Conservation (phyloP, 2,329 filamentous ascomycete species). For the Cercospora citrullina region DNA sequence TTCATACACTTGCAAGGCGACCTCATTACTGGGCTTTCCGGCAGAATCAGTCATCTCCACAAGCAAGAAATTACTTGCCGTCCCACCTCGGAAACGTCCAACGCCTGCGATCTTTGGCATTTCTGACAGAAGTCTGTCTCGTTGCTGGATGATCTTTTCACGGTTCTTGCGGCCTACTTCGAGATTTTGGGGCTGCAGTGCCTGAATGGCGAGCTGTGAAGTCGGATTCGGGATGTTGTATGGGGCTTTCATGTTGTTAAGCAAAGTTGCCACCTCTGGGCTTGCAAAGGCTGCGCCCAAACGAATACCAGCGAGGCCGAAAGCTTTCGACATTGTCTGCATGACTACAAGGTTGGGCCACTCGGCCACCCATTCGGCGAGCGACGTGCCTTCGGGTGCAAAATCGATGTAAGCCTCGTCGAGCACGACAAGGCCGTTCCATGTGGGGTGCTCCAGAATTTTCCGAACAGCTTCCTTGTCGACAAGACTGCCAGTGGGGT, state of each 20-base stretch:
- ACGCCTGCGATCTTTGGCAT: slow-evolving; percentile 75
- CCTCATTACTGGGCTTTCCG: slow-evolving; percentile 74
- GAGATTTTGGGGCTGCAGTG: slow-evolving; percentile 67
- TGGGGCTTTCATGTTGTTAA: slow-evolving; percentile 93
- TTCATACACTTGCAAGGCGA: slow-evolving; percentile 80
- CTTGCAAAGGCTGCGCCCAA: slow-evolving; percentile 83
- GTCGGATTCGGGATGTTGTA: slow-evolving; percentile 94
- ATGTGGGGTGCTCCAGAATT: slow-evolving; percentile 80
- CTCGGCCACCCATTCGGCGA: slow-evolving; percentile 88
- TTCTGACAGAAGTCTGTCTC: slow-evolving; percentile 71
- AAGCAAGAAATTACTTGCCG: slow-evolving; percentile 83
- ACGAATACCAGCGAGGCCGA: slow-evolving; percentile 90
- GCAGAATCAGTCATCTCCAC: slow-evolving; percentile 77
- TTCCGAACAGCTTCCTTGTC: slow-evolving; percentile 70
- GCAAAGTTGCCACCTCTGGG: slow-evolving; percentile 69
- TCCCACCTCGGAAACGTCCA: slow-evolving; percentile 77
- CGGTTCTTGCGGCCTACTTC: slow-evolving; percentile 70
- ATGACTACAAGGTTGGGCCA: slow-evolving; percentile 96
- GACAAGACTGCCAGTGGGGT: slow-evolving; percentile 82
- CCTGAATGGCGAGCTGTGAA: slow-evolving; percentile 73
- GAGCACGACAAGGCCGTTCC: slow-evolving; percentile 91
- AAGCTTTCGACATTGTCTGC: slow-evolving; percentile 98
- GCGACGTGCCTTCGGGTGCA: slow-evolving; percentile 71
- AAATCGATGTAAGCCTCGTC: slow-evolving; percentile 99
- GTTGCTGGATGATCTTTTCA: slow-evolving; percentile 70